These are phyloP conservation scores for Psilocybe subaeruginosa DNA, from an alignment of 768 basidiomycete genomes.

Conservation along the genomic window DNA sequence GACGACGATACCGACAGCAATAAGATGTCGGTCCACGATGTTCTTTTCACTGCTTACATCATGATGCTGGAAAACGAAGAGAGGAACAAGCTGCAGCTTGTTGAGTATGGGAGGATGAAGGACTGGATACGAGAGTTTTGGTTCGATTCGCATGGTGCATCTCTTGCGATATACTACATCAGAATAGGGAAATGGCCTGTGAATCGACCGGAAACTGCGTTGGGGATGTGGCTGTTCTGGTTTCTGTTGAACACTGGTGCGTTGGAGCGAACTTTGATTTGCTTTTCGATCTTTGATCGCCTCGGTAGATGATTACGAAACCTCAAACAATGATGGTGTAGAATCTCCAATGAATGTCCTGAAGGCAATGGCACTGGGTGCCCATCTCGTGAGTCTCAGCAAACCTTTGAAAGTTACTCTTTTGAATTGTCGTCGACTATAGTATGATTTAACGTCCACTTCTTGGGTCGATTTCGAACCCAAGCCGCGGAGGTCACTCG, in stretches of 20 bases:
- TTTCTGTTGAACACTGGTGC: constrained; percentile 64
- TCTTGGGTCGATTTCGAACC: constrained; percentile 64
- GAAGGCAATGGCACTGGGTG: constrained; percentile 68
- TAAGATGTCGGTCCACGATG: constrained; percentile 35
- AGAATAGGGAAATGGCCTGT: constrained; percentile 57
- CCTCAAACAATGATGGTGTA: constrained; percentile 35
- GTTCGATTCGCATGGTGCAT: constrained; percentile 64
- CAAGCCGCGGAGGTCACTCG: constrained; percentile 20
- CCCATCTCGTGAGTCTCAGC: constrained; percentile 48
- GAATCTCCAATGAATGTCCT: constrained; percentile 53
- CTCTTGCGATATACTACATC: constrained; percentile 45
- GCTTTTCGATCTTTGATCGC: background rate
- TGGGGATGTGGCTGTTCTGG: constrained; percentile 85
- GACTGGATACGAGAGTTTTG: constrained; percentile 69
- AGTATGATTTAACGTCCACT: constrained; percentile 66
- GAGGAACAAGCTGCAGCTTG: constrained; percentile 70
- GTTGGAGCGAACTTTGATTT: constrained; percentile 19
- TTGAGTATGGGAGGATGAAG: constrained; percentile 66
- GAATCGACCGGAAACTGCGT: constrained; percentile 50
- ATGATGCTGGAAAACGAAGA: constrained; percentile 85
- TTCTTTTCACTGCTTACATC: constrained; percentile 70
- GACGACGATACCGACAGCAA: constrained; percentile 20
- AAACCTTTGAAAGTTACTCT: constrained; percentile 4
- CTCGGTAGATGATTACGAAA: constrained; percentile 43
- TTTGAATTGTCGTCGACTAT: constrained; percentile 16